These are phyloP conservation scores for Jackrogersella minutella DNA, from an alignment of 495 filamentous ascomycete species.

Conservation along the genomic window DNA sequence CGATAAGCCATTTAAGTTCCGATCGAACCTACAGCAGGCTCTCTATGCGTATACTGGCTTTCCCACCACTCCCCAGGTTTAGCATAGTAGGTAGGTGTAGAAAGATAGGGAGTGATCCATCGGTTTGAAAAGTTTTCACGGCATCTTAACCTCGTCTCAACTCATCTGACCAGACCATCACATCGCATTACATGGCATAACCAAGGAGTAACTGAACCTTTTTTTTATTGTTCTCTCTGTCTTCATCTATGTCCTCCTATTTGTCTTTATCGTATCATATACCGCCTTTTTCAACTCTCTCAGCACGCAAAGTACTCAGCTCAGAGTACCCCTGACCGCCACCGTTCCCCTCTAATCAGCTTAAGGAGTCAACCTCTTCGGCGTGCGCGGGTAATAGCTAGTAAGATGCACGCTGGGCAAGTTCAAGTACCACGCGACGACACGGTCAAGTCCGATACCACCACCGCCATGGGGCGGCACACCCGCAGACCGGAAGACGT, in stretches of 20 bases:
- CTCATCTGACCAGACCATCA: no score
- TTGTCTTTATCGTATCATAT: neutral
- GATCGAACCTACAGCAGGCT: no score
- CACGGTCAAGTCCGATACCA: conserved; percentile 85
- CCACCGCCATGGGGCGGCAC: conserved; percentile 83
- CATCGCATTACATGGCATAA: neutral
- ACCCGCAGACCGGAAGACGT: conserved; percentile 79
- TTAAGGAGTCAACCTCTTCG: conserved; percentile 79
- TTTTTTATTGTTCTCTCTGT: neutral
- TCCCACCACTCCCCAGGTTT: no score
- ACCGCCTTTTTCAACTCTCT: neutral
- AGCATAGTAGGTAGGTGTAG: no score
- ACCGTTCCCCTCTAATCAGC: neutral
- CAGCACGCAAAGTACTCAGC: no score
- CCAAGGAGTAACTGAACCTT: neutral
- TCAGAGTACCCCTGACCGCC: neutral
- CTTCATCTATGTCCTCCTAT: neutral
- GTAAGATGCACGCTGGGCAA: conserved; percentile 82
- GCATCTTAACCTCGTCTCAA: no score
- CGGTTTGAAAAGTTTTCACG: neutral
- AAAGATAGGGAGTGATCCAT: no score
- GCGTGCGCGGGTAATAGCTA: conserved; percentile 82
- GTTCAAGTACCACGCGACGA: conserved; percentile 87
- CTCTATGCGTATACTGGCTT: no score
- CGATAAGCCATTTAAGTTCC: no score